phyloP scores from a whole-genome alignment of 2,329 filamentous ascomycete genomes.

The Trichophyton benhamiae region DNA sequence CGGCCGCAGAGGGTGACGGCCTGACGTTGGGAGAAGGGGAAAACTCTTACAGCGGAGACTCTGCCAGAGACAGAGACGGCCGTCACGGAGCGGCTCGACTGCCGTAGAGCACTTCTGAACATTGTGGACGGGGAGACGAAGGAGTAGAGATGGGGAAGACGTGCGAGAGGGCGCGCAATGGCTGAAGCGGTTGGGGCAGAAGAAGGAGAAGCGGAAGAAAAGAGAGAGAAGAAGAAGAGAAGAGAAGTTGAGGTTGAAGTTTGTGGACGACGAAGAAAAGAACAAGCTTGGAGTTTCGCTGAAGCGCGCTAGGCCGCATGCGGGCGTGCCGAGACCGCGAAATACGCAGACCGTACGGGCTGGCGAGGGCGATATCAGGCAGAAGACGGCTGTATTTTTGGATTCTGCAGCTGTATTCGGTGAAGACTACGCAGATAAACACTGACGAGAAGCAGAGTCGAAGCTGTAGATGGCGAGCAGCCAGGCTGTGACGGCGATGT shows the following conservation, averaged over 20 bases:
- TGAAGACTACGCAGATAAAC: neutral
- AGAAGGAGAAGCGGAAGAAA: conserved; percentile 19
- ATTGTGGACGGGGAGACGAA: conserved; percentile 49
- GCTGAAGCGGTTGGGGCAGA: conserved; percentile 19
- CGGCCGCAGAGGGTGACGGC: neutral
- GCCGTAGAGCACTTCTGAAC: conserved; percentile 97
- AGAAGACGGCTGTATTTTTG: neutral
- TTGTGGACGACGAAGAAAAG: conserved; percentile 33
- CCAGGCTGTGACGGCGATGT: neutral
- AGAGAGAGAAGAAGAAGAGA: neutral
- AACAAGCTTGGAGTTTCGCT: conserved; percentile 30
- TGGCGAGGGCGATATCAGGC: neutral
- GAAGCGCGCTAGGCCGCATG: conserved; percentile 40
- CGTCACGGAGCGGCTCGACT: conserved; percentile 89
- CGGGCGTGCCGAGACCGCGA: conserved; percentile 26
- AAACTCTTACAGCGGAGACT: conserved; percentile 79
- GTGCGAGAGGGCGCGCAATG: conserved; percentile 32
- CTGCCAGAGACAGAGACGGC: conserved; percentile 85
- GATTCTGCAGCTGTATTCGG: too few relatives aligned
- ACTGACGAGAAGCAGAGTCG: neutral
- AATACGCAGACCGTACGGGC: neutral
- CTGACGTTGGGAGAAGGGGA: conserved; percentile 21
- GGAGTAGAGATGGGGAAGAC: conserved; percentile 32
- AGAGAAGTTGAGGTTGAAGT: conserved; percentile 24
- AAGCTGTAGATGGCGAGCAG: neutral